A percentile compares a stretch with the other conserved stretches of the same genome.
Conservation (phyloP, 2,329 filamentous ascomycete genomes). For the Colletotrichum simmondsii region DNA sequence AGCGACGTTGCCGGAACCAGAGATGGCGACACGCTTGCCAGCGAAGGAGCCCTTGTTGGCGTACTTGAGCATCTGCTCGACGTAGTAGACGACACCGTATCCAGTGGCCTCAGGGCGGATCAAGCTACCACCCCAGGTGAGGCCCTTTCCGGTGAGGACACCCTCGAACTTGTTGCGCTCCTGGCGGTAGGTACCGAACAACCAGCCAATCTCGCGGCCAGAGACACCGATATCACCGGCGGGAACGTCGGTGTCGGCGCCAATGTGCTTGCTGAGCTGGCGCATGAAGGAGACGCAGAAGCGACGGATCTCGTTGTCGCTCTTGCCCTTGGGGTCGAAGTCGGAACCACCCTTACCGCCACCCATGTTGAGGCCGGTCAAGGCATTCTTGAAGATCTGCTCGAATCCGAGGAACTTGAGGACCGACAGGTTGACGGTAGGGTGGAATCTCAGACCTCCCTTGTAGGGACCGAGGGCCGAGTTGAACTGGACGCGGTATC, state of each 20-base stretch:
- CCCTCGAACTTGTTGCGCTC: slow-evolving; percentile 94
- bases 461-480: slow-evolving; percentile 97
- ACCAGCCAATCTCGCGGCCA: slow-evolving; percentile 90
- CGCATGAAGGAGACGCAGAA: slow-evolving; percentile 98
- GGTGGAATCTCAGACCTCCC: slow-evolving; percentile 95
- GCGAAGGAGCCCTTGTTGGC: slow-evolving; percentile 86
- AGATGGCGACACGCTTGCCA: slow-evolving; percentile 95
- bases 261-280: slow-evolving; percentile 95
- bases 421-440: slow-evolving; percentile 77
- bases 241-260: slow-evolving; percentile 94
- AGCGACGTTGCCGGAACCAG: slow-evolving; percentile 96
- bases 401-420: slow-evolving; percentile 99
- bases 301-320: slow-evolving; percentile 94
- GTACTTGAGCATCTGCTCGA: slow-evolving; percentile 94
- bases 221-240: slow-evolving; percentile 97
- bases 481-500: slow-evolving; percentile 99
- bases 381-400: slow-evolving; percentile 99
- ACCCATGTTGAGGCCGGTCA: slow-evolving; percentile 94
- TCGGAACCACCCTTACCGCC: slow-evolving; percentile 98
- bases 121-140: slow-evolving; percentile 90
- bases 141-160: slow-evolving; percentile 95
- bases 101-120: slow-evolving; percentile 98
- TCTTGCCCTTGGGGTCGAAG: slow-evolving; percentile 99
- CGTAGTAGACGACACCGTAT: slow-evolving; percentile 96
- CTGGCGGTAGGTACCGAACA: slow-evolving; percentile 94